Conservation (phyloP, 495 filamentous ascomycete genomes). For the Tetracladium setigerum region DNA sequence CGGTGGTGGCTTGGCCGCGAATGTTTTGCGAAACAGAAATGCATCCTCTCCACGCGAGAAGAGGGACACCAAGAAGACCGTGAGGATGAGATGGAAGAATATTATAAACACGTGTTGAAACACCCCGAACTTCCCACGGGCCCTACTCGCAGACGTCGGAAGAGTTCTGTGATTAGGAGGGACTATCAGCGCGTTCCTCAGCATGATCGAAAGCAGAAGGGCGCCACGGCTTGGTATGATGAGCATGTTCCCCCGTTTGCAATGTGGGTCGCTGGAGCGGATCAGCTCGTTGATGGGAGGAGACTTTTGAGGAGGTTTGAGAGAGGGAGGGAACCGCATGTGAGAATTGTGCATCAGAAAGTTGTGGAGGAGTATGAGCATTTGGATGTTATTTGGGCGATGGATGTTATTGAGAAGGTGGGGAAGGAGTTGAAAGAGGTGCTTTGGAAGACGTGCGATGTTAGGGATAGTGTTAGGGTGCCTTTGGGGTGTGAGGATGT, state of each 20-base stretch:
- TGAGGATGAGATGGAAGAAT: conserved; percentile 41
- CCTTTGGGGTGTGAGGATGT: conserved; percentile 55
- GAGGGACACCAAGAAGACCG: conserved; percentile 56
- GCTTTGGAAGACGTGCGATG: conserved; percentile 64
- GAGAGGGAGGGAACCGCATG: conserved; percentile 73
- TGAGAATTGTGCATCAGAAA: conserved; percentile 70
- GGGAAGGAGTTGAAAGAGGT: conserved; percentile 76
- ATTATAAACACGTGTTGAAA: neutral
- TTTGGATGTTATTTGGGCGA: conserved; percentile 93
- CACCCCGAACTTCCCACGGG: neutral
- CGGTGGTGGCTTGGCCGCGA: conserved; percentile 92
- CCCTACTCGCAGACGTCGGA: neutral
- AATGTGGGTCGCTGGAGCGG: conserved; percentile 78
- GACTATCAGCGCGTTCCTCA: conserved; percentile 7
- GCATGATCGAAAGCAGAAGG: conserved; percentile 25
- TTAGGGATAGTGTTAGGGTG: conserved; percentile 47
- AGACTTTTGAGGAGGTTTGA: conserved; percentile 68
- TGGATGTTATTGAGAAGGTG: conserved; percentile 80
- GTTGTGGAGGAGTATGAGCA: conserved; percentile 91
- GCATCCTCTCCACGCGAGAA: conserved; percentile 75
- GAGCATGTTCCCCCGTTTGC: conserved; percentile 74
- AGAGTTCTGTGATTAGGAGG: neutral
- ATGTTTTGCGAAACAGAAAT: conserved; percentile 86
- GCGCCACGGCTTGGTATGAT: conserved; percentile 71
- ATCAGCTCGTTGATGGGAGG: conserved; percentile 77